Percentiles rank a stretch among this genome's conserved stretches.
These are phyloP conservation scores for Melampsora americana DNA, from an alignment of 1,284 basidiomycete species.

Conservation along the genomic window DNA sequence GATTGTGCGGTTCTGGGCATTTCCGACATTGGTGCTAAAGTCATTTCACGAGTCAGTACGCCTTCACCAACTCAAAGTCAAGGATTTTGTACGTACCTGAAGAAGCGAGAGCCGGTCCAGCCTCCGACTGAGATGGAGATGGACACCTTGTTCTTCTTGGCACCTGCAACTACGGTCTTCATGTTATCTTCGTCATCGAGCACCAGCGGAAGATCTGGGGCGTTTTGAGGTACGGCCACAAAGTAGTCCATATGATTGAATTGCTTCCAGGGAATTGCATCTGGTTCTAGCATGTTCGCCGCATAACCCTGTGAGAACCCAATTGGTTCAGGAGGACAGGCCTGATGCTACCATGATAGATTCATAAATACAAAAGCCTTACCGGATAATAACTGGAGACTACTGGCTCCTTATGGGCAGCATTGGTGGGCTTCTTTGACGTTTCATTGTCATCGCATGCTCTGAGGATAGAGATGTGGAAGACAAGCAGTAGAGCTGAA, in stretches of 20 bases:
- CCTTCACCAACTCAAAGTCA: too few relatives aligned
- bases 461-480: not conserved
- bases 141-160: constrained; percentile 6
- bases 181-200: constrained; percentile 9
- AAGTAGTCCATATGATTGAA: constrained; percentile 7
- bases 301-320: not conserved
- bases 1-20: constrained; percentile 22
- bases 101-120: constrained; percentile 1
- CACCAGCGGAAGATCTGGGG: constrained; percentile 1
- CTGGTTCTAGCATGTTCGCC: not conserved
- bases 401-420: not conserved
- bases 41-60: too few relatives aligned
- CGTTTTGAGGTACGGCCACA: constrained; percentile 10
- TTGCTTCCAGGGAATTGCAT: constrained; percentile 7
- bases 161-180: constrained; percentile 4
- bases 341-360: not conserved
- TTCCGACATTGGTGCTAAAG: constrained; percentile 3
- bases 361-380: not conserved
- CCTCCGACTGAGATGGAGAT: constrained; percentile 7
- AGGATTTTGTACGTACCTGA: constrained; percentile 3
- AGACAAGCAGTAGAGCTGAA: not conserved
- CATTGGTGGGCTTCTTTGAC: not conserved
- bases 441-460: not conserved
- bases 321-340: not conserved
- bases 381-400: constrained; percentile 16